A percentile compares a stretch with the other conserved stretches of the same genome.
These are phyloP conservation scores for Neopestalotiopsis rosae DNA, from an alignment of 2,329 filamentous ascomycete genomes.

Conservation along the genomic window DNA sequence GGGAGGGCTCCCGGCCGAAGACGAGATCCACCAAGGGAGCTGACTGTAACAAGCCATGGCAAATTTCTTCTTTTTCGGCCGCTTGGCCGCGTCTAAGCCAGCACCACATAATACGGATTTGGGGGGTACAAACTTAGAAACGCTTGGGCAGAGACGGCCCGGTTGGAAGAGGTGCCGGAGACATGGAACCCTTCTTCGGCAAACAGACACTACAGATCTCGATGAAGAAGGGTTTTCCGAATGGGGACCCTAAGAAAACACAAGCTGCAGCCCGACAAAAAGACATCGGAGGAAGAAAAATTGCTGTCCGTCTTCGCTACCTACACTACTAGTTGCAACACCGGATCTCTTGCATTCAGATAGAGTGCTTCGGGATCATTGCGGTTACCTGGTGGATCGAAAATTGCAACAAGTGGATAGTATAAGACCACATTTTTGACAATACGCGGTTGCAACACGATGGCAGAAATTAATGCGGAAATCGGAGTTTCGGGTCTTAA, in stretches of 20 bases:
- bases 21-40: background rate
- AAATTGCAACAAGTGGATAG: background rate
- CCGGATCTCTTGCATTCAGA: background rate
- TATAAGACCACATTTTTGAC: background rate
- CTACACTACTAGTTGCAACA: background rate
- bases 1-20: background rate
- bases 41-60: background rate
- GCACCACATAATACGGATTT: background rate
- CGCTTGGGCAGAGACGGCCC: background rate
- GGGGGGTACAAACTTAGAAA: background rate
- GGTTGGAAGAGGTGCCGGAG: background rate
- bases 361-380: slow-evolving; percentile 10
- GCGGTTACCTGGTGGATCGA: background rate
- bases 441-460: background rate
- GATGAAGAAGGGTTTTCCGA: background rate
- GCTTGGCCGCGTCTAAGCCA: background rate
- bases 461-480: background rate
- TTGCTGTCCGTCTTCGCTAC: background rate
- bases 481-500: background rate
- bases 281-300: too few relatives aligned
- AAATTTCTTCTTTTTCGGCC: background rate
- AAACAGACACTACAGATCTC: background rate
- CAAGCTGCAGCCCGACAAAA: background rate
- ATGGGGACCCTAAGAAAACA: background rate
- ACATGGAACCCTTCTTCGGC: background rate